Conservation (phyloP, 225 moss, liverwort and hornwort species). For the Bryoerythrophyllum caledonicum region DNA sequence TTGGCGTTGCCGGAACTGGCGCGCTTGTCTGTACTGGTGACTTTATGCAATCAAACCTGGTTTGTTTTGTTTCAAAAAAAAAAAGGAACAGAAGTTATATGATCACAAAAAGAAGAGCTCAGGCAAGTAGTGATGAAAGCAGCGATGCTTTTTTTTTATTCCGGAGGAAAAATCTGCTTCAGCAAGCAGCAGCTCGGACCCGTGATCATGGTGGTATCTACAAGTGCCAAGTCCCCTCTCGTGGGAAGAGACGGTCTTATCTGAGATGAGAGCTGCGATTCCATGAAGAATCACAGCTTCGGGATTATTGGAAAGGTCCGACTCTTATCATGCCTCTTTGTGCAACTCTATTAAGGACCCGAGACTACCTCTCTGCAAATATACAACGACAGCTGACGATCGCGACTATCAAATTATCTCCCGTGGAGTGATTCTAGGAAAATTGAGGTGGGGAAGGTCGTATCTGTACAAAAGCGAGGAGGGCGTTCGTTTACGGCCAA, state of each 20-base stretch:
- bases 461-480: constrained; percentile 28
- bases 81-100: too few relatives aligned
- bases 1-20: too few relatives aligned
- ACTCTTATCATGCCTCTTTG: background rate
- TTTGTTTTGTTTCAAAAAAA: too few relatives aligned
- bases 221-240: background rate
- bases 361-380: constrained; percentile 24
- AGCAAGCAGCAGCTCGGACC: background rate
- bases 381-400: constrained; percentile 28
- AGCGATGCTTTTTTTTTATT: constrained; percentile 15
- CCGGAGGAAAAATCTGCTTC: constrained; percentile 11
- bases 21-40: too few relatives aligned
- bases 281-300: background rate
- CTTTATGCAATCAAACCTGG: too few relatives aligned
- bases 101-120: too few relatives aligned
- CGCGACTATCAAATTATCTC: background rate
- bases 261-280: constrained; percentile 4
- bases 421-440: constrained; percentile 23
- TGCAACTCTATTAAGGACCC: constrained; percentile 11
- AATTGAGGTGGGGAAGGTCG: constrained; percentile 37
- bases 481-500: constrained; percentile 32
- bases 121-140: background rate
- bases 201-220: background rate
- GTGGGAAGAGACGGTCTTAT: background rate
- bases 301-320: background rate